These are phyloP conservation scores for Bryum argenteum DNA, from an alignment of 225 moss, liverwort and hornwort genomes.

Conservation along the genomic window DNA sequence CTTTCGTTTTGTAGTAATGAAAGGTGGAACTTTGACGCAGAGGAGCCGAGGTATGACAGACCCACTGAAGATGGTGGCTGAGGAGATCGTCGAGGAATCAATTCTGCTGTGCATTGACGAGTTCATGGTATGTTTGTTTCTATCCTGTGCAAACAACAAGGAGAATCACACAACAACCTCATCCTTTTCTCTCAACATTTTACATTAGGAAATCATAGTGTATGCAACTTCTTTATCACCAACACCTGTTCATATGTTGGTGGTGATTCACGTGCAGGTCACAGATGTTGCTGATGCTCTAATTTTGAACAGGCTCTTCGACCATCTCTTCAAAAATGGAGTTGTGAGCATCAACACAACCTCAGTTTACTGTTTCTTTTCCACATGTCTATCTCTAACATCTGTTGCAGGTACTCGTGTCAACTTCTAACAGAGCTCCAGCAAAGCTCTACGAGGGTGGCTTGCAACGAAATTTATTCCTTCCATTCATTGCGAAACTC, in stretches of 20 bases:
- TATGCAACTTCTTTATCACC: too few relatives aligned
- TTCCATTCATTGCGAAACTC: conserved; percentile 80
- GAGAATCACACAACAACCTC: too few relatives aligned
- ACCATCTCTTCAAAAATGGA: conserved; percentile 79
- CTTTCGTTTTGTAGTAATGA: neutral
- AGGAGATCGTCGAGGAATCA: conserved; percentile 61
- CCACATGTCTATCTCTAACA: too few relatives aligned
- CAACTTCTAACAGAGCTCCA: conserved; percentile 85
- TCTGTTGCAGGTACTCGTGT: conserved; percentile 65
- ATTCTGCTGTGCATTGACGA: conserved; percentile 79
- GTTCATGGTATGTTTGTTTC: conserved; percentile 74
- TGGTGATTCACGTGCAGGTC: conserved; percentile 48
- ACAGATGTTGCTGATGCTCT: conserved; percentile 94
- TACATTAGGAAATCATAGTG: too few relatives aligned
- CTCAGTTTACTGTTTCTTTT: conserved; percentile 2
- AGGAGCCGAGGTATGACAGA: conserved; percentile 77
- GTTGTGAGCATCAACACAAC: conserved; percentile 54
- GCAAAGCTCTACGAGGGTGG: conserved; percentile 87
- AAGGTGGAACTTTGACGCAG: conserved; percentile 39
- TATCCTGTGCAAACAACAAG: neutral
- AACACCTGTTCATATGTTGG: too few relatives aligned
- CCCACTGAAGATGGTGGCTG: conserved; percentile 82
- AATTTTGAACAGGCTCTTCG: conserved; percentile 86
- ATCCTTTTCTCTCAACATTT: too few relatives aligned
- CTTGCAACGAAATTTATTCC: conserved; percentile 82